These are phyloP conservation scores for Ophiocordyceps unilateralis DNA, from an alignment of 2,329 filamentous ascomycete genomes.

Conservation along the genomic window DNA sequence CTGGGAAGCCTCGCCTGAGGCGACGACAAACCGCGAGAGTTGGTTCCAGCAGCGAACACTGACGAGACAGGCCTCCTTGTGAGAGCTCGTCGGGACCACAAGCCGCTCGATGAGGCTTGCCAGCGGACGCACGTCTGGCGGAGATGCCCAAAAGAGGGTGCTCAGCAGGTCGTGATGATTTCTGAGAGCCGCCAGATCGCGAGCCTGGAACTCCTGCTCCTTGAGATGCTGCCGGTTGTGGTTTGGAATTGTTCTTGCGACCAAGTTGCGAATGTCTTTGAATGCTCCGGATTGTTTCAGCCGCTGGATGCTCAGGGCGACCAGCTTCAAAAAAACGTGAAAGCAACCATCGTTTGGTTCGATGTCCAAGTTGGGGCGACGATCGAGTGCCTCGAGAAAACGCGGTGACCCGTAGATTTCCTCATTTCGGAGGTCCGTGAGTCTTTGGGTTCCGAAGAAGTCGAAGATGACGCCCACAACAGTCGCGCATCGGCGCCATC, in stretches of 20 bases:
- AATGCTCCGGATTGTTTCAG: conserved; percentile 26
- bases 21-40: conserved; percentile 39
- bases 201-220: conserved; percentile 40
- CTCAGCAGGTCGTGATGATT: conserved; percentile 55
- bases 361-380: conserved; percentile 27
- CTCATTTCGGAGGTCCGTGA: conserved; percentile 47
- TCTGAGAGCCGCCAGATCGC: conserved; percentile 44
- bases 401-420: conserved; percentile 41
- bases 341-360: conserved; percentile 44
- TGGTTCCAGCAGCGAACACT: conserved; percentile 47
- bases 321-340: conserved; percentile 48
- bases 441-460: conserved; percentile 45
- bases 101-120: conserved; percentile 39
- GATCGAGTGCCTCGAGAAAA: conserved; percentile 40
- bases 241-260: conserved; percentile 46
- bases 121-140: conserved; percentile 33
- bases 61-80: conserved; percentile 49
- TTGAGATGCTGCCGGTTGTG: conserved; percentile 47
- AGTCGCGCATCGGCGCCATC: conserved; percentile 40
- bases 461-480: conserved; percentile 47
- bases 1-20: conserved; percentile 24
- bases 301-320: conserved; percentile 38
- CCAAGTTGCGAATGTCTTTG: conserved; percentile 44
- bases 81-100: conserved; percentile 40
- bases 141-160: conserved; percentile 48